Percentiles rank a stretch among this genome's conserved stretches.
Conservation (phyloP, 768 basidiomycete species). For the Serpula lacrymans region DNA sequence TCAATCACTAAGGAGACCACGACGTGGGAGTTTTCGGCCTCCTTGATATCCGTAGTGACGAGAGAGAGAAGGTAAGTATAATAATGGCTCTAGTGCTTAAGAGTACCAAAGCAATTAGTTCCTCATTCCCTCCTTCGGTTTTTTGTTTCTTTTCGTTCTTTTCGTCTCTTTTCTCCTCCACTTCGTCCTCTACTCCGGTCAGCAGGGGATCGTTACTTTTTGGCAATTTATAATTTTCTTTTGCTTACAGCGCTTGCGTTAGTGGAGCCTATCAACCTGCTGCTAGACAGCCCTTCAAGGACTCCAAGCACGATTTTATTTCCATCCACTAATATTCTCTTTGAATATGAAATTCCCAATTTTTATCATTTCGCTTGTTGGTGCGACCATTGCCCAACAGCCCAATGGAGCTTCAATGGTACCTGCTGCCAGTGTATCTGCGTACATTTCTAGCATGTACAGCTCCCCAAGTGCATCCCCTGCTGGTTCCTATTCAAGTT, state of each 20-base stretch:
- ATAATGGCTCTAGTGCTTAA: too few relatives aligned
- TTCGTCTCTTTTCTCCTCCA: slow-evolving; percentile 36
- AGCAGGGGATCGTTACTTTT: too few relatives aligned
- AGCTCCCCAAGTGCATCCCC: neutral
- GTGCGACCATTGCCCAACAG: slow-evolving; percentile 56
- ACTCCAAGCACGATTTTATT: slow-evolving; percentile 51
- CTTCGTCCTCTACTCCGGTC: slow-evolving; percentile 36
- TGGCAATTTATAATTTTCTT: too few relatives aligned
- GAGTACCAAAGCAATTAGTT: too few relatives aligned
- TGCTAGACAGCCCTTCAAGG: slow-evolving; percentile 73
- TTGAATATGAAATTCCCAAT: slow-evolving; percentile 64
- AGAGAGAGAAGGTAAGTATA: too few relatives aligned
- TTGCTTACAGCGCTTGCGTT: slow-evolving; percentile 44
- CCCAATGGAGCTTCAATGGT: slow-evolving; percentile 39
- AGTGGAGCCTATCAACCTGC: slow-evolving; percentile 36
- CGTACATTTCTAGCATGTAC: slow-evolving; percentile 1
- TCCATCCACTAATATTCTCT: slow-evolving; percentile 30
- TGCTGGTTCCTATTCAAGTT: neutral
- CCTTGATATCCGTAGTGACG: too few relatives aligned
- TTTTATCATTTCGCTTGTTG: slow-evolving; percentile 55
- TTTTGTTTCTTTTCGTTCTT: slow-evolving; percentile 24
- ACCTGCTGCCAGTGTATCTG: slow-evolving; percentile 8
- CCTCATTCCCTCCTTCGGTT: too few relatives aligned
- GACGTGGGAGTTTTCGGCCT: too few relatives aligned
- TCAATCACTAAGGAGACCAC: too few relatives aligned